These are phyloP conservation scores for Sequoia sempervirens DNA, from an alignment of 75 land plant species.

Conservation along the genomic window DNA sequence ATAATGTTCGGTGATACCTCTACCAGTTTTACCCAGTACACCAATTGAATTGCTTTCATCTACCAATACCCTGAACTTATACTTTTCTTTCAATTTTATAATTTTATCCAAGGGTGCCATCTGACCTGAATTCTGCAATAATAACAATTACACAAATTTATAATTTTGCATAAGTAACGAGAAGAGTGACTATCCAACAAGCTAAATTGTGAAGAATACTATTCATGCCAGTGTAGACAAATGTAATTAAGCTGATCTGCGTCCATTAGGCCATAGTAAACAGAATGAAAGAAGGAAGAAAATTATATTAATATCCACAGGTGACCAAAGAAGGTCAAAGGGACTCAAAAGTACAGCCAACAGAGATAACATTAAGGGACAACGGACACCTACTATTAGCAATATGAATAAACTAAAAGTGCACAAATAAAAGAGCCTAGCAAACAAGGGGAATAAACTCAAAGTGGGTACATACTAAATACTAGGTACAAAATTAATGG, in stretches of 20 bases:
- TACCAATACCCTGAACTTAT: conserved; percentile 70
- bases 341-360: not conserved
- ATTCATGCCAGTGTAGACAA: not conserved
- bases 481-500: not conserved
- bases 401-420: too few relatives aligned
- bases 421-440: too few relatives aligned
- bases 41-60: conserved; percentile 98
- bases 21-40: conserved; percentile 85
- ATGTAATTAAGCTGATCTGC: not conserved
- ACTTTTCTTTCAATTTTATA: conserved; percentile 81
- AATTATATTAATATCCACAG: not conserved
- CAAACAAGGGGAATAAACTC: too few relatives aligned
- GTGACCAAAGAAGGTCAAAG: not conserved
- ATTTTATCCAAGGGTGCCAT: conserved; percentile 85
- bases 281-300: not conserved
- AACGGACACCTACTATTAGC: not conserved
- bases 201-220: not conserved
- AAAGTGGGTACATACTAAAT: not conserved
- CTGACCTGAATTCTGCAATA: conserved; percentile 88
- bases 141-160: not conserved
- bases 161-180: not conserved
- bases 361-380: not conserved
- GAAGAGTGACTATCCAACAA: not conserved
- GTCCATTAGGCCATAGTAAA: not conserved
- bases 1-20: conserved; percentile 80